Percentiles rank a stretch among this genome's conserved stretches.
Evolutionary conservation across 148 eudicot species (phyloP).

Genomic region (Camellia japonica): DNA sequence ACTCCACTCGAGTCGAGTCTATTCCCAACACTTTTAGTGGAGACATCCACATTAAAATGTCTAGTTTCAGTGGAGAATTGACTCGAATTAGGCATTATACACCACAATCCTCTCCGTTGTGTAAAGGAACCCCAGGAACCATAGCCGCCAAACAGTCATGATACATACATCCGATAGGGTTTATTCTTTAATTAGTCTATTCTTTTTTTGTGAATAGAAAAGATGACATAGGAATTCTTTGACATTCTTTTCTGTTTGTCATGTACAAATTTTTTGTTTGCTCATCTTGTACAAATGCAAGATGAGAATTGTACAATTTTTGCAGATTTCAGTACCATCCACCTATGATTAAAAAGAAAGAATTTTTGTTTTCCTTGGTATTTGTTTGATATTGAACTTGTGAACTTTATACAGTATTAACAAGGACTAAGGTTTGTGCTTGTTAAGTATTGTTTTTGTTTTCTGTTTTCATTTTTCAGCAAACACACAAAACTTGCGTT

Average conservation of each 20-base stretch:
- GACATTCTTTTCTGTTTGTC: constrained; percentile 10
- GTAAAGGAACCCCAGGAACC: constrained; percentile 22
- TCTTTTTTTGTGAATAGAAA: constrained; percentile 37
- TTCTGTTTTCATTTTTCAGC: too few relatives aligned
- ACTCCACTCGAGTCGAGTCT: constrained; percentile 28
- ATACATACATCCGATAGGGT: constrained; percentile 9
- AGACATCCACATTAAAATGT: constrained; percentile 11
- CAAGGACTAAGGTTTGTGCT: too few relatives aligned
- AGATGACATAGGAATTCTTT: constrained; percentile 26
- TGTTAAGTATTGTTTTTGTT: too few relatives aligned
- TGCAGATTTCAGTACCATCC: neutral
- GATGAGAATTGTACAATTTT: neutral
- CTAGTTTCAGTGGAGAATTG: constrained; percentile 24
- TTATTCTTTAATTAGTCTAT: constrained; percentile 35
- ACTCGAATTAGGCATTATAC: constrained; percentile 25
- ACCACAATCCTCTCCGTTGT: constrained; percentile 36
- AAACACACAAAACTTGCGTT: too few relatives aligned
- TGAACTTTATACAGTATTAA: too few relatives aligned
- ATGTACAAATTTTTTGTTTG: constrained; percentile 6
- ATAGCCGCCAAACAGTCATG: neutral
- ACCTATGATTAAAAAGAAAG: neutral
- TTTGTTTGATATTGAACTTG: too few relatives aligned
- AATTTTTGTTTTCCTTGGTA: neutral
- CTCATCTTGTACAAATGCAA: constrained; percentile 14
- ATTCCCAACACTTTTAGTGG: constrained; percentile 26